Evolutionary conservation across 139 green algal species (phyloP).

Genomic region (Eudorina sp.): DNA sequence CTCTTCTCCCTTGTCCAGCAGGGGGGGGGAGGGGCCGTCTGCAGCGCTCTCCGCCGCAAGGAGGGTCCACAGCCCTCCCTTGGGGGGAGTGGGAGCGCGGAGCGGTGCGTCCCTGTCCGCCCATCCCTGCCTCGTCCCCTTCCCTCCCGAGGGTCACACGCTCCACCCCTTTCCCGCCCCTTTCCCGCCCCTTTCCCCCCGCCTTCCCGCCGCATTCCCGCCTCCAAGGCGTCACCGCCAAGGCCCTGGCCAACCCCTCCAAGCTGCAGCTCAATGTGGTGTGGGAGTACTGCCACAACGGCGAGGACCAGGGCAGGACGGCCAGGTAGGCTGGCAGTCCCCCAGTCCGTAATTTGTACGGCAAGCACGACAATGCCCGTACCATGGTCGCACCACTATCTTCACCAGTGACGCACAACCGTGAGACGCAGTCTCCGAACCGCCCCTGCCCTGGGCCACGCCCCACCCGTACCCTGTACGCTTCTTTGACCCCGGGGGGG

Average conservation of each 20-base stretch:
- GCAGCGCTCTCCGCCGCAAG: too few relatives aligned
- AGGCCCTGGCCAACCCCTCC: slow-evolving; percentile 26
- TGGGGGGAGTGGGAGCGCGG: too few relatives aligned
- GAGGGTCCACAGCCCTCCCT: too few relatives aligned
- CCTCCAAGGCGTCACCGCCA: slow-evolving; percentile 6
- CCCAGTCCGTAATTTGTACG: too few relatives aligned
- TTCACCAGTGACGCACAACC: not conserved
- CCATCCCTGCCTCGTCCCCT: not conserved
- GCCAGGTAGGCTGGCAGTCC: slow-evolving; percentile 22
- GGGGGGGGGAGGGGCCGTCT: too few relatives aligned
- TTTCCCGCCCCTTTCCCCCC: not conserved
- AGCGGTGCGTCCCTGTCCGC: not conserved
- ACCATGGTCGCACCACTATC: too few relatives aligned
- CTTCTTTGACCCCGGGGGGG: too few relatives aligned
- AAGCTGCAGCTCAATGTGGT: slow-evolving; percentile 37
- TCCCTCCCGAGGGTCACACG: not conserved
- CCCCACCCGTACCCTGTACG: too few relatives aligned
- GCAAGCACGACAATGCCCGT: too few relatives aligned
- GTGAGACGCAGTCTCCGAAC: too few relatives aligned
- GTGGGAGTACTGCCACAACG: slow-evolving; percentile 52
- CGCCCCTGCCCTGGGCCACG: too few relatives aligned
- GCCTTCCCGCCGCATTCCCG: not conserved
- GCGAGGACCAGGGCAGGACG: slow-evolving; percentile 37
- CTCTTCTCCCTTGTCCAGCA: too few relatives aligned
- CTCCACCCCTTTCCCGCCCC: not conserved